Evolutionary conservation across 78 protist genomes (phyloP), one percentile per base, ranked within the genome.

Genomic region (Acrasis kona): DNA sequence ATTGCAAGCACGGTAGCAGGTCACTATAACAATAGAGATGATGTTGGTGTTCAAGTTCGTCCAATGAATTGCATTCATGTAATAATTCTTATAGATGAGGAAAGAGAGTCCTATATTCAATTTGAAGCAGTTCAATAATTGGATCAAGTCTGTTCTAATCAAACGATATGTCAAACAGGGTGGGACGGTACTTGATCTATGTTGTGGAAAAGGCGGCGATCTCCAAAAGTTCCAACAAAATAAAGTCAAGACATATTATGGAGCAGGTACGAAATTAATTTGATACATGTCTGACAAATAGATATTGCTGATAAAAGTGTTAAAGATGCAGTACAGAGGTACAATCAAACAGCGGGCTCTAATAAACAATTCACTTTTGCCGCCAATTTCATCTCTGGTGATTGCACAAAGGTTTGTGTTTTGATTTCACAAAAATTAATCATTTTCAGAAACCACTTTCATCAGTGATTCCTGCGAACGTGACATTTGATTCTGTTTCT

Each of bases 181-280:
- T 12, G 42, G 1, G 12, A 3, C 5, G 28, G 39, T 70, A 0
- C 6, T 77, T 36, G 80, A 77, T 57, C 1, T 71, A 35, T 77
- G 80, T 39, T 77, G 77, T 37, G 80, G 80, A 3, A 77, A 77
- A 57, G 80, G 80, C 58, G 80, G 80, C 10, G 80, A 77, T 3
- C 4, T 77, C 36, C 37, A 10, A 3, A 77, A 77, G 39, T 77
- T 5, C 28, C 7, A 28, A 50, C 19, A 50, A n/a, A 50, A 19
- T 12, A 65, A 65, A n/a, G 68, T 12, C 12, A 29, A 29, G 71
- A 12, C 34, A 29, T 50, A n/a, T 50, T 50, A 50, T 12, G 34
- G 19, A 29, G 12, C 71, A 12, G 12, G 64, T 67, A 12, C 19
- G 12, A 29, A 19, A 12, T 67, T 67, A 12, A 67, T 12, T 12